phyloP scores from a whole-genome alignment of 495 filamentous ascomycete species.

The Penicillium canariense region DNA sequence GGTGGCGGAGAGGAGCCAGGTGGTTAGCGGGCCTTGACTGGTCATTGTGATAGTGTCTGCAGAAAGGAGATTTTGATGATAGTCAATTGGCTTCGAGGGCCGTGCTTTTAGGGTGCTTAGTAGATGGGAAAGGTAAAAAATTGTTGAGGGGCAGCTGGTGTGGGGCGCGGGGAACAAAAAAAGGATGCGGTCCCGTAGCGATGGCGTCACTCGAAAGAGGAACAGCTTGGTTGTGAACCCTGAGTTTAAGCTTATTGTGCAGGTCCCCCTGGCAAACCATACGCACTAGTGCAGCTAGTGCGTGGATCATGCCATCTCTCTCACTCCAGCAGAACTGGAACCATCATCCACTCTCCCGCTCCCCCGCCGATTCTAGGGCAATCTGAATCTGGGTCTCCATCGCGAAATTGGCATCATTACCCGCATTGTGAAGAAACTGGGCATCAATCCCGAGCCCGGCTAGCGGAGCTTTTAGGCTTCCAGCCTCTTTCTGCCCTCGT shows the following conservation, averaged over 20 bases:
- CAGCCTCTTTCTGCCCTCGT: conserved; percentile 43
- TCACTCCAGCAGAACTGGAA: neutral
- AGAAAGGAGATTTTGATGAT: too few relatives aligned
- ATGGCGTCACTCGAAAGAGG: conserved; percentile 8
- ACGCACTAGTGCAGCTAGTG: neutral
- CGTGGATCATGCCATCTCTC: neutral
- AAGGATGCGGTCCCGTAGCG: conserved; percentile 2
- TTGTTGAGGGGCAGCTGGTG: neutral
- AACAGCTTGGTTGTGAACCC: neutral
- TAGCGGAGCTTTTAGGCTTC: conserved; percentile 61
- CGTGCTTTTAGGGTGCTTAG: too few relatives aligned
- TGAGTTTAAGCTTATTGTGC: neutral
- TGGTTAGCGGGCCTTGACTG: conserved; percentile 29
- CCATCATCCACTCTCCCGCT: neutral
- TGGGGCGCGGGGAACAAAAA: conserved; percentile 12
- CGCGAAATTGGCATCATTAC: conserved; percentile 92
- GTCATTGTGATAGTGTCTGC: conserved; percentile 17
- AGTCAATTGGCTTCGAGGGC: too few relatives aligned
- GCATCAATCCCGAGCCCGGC: conserved; percentile 57
- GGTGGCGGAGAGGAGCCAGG: conserved; percentile 28
- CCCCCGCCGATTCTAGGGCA: conserved; percentile 36
- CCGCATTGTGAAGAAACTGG: conserved; percentile 79
- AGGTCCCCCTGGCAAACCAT: neutral
- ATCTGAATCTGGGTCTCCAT: conserved; percentile 72
- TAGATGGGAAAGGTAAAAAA: too few relatives aligned